Base-by-base conservation (phyloP, 805 yeast genomes). In the Soucietia sequanensis region DNA sequence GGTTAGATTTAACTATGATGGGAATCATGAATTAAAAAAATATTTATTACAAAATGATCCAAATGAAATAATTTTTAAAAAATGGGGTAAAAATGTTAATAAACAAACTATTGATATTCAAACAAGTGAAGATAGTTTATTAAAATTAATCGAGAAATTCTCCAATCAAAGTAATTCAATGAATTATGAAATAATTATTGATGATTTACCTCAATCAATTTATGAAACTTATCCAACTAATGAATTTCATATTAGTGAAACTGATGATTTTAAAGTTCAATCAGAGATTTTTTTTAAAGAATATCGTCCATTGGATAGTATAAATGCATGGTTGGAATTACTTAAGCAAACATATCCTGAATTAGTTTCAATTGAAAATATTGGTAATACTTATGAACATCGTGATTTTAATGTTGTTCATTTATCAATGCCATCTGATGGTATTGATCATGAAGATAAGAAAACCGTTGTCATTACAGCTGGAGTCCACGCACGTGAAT, bases 401-500 rank as follows among this genome's bases (percentile, higher is more conserved):
- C 67, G 93, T 35, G 78, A 77, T 18, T 71, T 81, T 51, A 78
- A 76, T 33, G 86, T 84, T 0, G 61, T 87, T 15, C 84, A 84
- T 46, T 54, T 88, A 18, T 68, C 81, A 2, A 54, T 50, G 2
- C 69, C 80, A 2, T 69, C 70, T 30, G 66, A 65, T 30, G 66
- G 59, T 4, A 53, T 50, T 10, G 42, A 60, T 44, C 59, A 64
- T 38, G 44, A 47, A n/a, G 53, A 62, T 6, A 66, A 75, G 29
- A 76, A 72, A 43, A 84, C 91, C 1, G 72, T 88, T 34, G 81
- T 87, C 3, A 70, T 89, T 6, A 79, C 91, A 1, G 90, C 90
- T 24, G 96, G 95, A 2, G 72, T 84, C 2, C 96, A 89, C 60
- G 93, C 95, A 0, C 70, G 97, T 34, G 97, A 89, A 56, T 89